Percentiles rank a stretch among this genome's conserved stretches.
Evolutionary conservation across 352 stramenopile genomes (phyloP).

Genomic region (Pythium aristosporum): DNA sequence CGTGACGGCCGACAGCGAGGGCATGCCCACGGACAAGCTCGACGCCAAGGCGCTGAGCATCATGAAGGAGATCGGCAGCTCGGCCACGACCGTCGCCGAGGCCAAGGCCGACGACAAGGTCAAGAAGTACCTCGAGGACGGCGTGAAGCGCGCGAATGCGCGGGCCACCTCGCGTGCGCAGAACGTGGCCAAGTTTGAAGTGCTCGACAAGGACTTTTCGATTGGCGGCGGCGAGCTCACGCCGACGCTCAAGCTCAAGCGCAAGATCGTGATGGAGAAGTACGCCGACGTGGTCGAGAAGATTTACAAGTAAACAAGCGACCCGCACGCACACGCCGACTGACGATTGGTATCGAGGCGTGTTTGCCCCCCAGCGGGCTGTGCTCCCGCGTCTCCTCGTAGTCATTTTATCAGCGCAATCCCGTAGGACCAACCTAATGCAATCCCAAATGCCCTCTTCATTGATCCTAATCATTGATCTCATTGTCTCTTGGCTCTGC

Average conservation of each 20-base stretch:
- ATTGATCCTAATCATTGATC: no score
- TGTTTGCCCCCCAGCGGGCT: no score
- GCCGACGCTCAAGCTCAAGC: conserved; percentile 96
- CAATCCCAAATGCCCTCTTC: no score
- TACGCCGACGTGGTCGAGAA: conserved; percentile 87
- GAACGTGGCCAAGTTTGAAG: conserved; percentile 84
- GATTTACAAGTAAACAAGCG: conserved; percentile 91
- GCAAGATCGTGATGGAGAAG: conserved; percentile 91
- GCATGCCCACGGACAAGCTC: conserved; percentile 77
- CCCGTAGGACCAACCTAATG: neutral
- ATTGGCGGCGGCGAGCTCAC: conserved; percentile 92
- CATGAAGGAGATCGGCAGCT: conserved; percentile 61
- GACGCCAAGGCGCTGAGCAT: conserved; percentile 65
- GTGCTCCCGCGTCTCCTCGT: neutral
- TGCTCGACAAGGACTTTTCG: conserved; percentile 90
- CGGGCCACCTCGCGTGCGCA: conserved; percentile 79
- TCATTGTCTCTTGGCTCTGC: no score
- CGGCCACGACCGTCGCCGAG: conserved; percentile 66
- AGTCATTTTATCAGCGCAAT: conserved; percentile 5
- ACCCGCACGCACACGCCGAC: no score
- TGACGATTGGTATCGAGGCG: neutral
- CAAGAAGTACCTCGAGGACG: conserved; percentile 67
- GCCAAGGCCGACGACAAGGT: conserved; percentile 76
- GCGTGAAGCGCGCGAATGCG: conserved; percentile 77
- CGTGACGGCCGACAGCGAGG: conserved; percentile 78